Evolutionary conservation across 2,329 filamentous ascomycete species (phyloP), one percentile per base, ranked within the genome.

Genomic region (Metarhizium guizhouense): DNA sequence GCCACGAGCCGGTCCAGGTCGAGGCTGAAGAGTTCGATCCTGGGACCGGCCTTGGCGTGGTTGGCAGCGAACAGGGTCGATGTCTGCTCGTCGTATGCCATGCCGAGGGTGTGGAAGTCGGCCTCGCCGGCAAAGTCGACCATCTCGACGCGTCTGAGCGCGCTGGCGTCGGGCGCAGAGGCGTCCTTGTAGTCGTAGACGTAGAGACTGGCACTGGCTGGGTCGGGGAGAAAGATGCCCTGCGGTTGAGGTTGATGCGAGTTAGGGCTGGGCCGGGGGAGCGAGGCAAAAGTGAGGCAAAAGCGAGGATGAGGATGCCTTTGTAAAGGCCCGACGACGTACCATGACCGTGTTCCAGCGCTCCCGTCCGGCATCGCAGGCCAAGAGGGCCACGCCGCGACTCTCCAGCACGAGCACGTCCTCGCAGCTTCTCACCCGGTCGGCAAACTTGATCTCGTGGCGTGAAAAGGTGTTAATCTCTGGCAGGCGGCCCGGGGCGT

Each of bases 311-410:
- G 40, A 43, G 40, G 40, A 25, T 25, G 25, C 25, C 25, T 25
- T 25, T 25, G 25, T 25, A 25, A 25, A 25, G 25, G 4, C 6
- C 47, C n/a, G 34, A 7, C 6, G 18, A 51, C 62, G 29, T 34
- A 69, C 73, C 72, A 74, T 72, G 57, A 75, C 72, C 3, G 69
- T 73, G 58, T 75, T 75, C 63, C 67, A 71, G 8, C 61, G 65
- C 55, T 75, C 73, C 3, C 72, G 65, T 4, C 72, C 73, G 0
- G 67, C 60, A 20, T 74, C 73, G 51, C 72, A 75, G 14, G 64
- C 67, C 3, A 73, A 51, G 32, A 75, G 61, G 2, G 72, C 73
- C 2, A 74, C 4, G 16, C 69, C 67, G 13, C 63, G 53, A 1
- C 65, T 62, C 54, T 74, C 68, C 1, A 74, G 54, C 8, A 74